Percentiles rank a stretch among this genome's conserved stretches.
phyloP scores from a whole-genome alignment of 2,329 filamentous ascomycete species.

The Huntiella abstrusa region DNA sequence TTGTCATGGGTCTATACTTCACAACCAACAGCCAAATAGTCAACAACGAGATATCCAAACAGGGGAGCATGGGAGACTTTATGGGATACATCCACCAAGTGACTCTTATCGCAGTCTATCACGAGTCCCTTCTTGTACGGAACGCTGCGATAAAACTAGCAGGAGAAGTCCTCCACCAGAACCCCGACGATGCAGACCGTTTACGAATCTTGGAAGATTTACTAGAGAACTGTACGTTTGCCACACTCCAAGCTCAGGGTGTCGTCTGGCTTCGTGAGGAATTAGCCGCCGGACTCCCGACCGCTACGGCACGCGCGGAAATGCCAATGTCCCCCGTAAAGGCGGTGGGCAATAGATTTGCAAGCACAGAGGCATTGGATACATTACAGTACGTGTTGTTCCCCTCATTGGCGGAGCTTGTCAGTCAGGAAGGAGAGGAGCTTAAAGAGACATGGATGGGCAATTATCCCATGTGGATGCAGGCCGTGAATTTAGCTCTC shows the following conservation, averaged over 20 bases:
- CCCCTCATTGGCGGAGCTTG: constrained; percentile 32
- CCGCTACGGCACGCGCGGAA: constrained; percentile 16
- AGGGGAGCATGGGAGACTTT: constrained; percentile 23
- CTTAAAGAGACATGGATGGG: constrained; percentile 33
- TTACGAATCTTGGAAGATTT: constrained; percentile 45
- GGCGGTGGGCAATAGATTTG: constrained; percentile 23
- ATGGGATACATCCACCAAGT: constrained; percentile 43
- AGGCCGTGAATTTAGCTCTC: constrained; percentile 42
- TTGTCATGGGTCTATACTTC: constrained; percentile 41
- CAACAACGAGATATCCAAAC: constrained; percentile 8
- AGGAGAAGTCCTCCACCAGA: constrained; percentile 34
- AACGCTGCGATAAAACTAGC: constrained; percentile 36
- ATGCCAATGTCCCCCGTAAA: constrained; percentile 13
- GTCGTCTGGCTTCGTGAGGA: constrained; percentile 47
- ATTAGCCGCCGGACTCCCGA: constrained; percentile 22
- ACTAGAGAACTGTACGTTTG: constrained; percentile 45
- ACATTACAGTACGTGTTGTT: constrained; percentile 43
- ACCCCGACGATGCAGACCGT: constrained; percentile 39
- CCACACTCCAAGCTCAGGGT: constrained; percentile 41
- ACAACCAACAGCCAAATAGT: constrained; percentile 28
- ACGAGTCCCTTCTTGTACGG: constrained; percentile 32
- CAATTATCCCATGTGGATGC: constrained; percentile 35
- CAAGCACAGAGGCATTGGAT: constrained; percentile 35
- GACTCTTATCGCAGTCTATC: constrained; percentile 38
- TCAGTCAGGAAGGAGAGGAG: constrained; percentile 19